Conservation (phyloP, 257 asterid species). For the Lithospermum erythrorhizon region DNA sequence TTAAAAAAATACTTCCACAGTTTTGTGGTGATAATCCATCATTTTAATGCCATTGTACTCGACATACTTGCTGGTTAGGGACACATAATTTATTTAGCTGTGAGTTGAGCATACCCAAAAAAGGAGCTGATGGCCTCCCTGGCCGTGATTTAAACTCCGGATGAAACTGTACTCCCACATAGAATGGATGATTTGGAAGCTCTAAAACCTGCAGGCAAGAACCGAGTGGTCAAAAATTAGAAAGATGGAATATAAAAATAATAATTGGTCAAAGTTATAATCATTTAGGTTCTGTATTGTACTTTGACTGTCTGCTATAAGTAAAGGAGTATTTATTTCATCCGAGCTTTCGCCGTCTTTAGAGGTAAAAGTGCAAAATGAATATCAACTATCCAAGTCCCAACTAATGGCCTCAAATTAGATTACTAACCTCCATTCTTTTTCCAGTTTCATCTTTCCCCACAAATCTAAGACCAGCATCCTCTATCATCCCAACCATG, state of each 20-base stretch:
- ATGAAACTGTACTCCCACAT: conserved; percentile 38
- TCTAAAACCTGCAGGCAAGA: conserved; percentile 25
- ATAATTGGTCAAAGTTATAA: not conserved
- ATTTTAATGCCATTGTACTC: not conserved
- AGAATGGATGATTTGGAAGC: conserved; percentile 36
- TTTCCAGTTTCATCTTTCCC: conserved; percentile 39
- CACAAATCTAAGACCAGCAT: conserved; percentile 35
- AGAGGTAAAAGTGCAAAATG: not conserved
- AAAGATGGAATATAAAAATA: not conserved
- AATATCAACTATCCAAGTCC: too few species aligned
- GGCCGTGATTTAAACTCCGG: conserved; percentile 45
- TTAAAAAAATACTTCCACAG: too few species aligned
- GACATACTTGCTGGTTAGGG: not conserved
- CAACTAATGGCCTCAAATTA: not conserved
- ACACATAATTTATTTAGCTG: too few species aligned
- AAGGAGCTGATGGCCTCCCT: conserved; percentile 32
- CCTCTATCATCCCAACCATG: conserved; percentile 30
- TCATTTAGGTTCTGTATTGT: not conserved
- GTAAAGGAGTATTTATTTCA: not conserved
- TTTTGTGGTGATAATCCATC: not conserved
- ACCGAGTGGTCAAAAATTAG: not conserved
- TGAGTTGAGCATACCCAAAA: conserved; percentile 21
- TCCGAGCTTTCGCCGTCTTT: too few species aligned
- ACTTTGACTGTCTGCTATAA: not conserved
- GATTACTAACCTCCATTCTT: conserved; percentile 33